Conservation (phyloP, 768 basidiomycete genomes). For the Suillus cothurnatus region DNA sequence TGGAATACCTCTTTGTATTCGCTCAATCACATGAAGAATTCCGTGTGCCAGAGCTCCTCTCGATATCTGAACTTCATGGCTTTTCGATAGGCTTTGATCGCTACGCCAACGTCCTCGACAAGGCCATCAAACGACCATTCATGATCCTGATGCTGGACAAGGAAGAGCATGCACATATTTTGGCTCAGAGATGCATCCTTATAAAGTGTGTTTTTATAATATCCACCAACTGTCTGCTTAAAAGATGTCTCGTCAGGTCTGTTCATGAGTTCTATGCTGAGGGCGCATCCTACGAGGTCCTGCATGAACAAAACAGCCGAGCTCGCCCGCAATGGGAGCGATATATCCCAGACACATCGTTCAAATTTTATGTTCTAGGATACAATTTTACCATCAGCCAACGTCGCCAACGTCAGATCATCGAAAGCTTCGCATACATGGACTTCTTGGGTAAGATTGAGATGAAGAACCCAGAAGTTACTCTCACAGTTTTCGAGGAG, state of each 20-base stretch:
- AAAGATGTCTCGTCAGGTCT: slow-evolving; percentile 46
- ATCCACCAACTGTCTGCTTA: neutral
- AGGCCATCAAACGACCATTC: slow-evolving; percentile 58
- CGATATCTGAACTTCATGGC: slow-evolving; percentile 72
- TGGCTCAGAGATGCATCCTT: slow-evolving; percentile 78
- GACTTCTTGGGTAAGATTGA: slow-evolving; percentile 78
- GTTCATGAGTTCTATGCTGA: slow-evolving; percentile 79
- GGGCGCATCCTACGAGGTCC: slow-evolving; percentile 65
- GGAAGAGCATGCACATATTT: slow-evolving; percentile 72
- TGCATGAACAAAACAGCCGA: slow-evolving; percentile 59
- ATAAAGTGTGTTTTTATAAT: slow-evolving; percentile 61
- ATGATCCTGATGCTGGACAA: slow-evolving; percentile 68
- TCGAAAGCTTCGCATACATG: slow-evolving; percentile 88
- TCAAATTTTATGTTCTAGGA: slow-evolving; percentile 76
- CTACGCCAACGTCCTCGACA: slow-evolving; percentile 48
- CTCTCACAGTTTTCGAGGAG: slow-evolving; percentile 81
- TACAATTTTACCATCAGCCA: slow-evolving; percentile 78
- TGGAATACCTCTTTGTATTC: slow-evolving; percentile 67
- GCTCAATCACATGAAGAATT: slow-evolving; percentile 84
- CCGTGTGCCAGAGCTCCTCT: slow-evolving; percentile 79
- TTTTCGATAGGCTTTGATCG: slow-evolving; percentile 55
- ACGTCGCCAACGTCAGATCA: slow-evolving; percentile 60
- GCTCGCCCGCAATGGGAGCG: slow-evolving; percentile 54
- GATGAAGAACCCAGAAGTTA: slow-evolving; percentile 76
- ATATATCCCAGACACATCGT: slow-evolving; percentile 68